Evolutionary conservation across 2,329 filamentous ascomycete species (phyloP).

Genomic region (Leptographium wingfieldii): DNA sequence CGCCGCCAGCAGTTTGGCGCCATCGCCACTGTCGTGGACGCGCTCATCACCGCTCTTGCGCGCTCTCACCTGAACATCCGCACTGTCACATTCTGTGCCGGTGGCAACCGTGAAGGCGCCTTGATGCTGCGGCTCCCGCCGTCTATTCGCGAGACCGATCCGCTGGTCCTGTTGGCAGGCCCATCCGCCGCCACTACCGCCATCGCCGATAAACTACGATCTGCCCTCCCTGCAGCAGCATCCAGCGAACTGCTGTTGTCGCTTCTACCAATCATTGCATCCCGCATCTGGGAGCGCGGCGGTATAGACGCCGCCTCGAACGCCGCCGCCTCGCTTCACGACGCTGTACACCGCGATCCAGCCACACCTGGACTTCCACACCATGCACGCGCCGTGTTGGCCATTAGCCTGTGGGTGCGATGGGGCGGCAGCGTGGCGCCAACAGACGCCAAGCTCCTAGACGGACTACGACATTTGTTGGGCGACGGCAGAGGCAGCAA

Average conservation of each 20-base stretch:
- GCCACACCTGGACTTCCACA: conserved; percentile 64
- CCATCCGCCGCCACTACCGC: conserved; percentile 14
- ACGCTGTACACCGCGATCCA: conserved; percentile 55
- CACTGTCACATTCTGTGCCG: conserved; percentile 67
- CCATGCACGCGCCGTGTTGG: conserved; percentile 55
- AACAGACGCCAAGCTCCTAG: conserved; percentile 30
- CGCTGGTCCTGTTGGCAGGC: conserved; percentile 35
- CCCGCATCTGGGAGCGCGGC: conserved; percentile 35
- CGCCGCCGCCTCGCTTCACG: conserved; percentile 58
- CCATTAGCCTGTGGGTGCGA: conserved; percentile 57
- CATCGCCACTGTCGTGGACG: conserved; percentile 67
- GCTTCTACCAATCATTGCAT: conserved; percentile 27
- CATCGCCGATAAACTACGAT: conserved; percentile 24
- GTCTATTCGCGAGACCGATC: conserved; percentile 48
- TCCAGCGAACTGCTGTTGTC: background rate
- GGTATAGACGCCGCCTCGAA: conserved; percentile 39
- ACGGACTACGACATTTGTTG: conserved; percentile 29
- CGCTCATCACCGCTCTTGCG: conserved; percentile 51
- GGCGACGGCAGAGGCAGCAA: conserved; percentile 11
- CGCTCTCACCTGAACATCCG: conserved; percentile 44
- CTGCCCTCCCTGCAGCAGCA: conserved; percentile 26
- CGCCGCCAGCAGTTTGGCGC: conserved; percentile 73
- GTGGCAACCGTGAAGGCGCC: conserved; percentile 75
- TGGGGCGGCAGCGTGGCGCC: conserved; percentile 53
- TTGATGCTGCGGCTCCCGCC: conserved; percentile 58